Percentiles rank a stretch among this genome's conserved stretches.
Conservation (phyloP, 1,284 basidiomycete genomes). For the Schizophyllum amplum region DNA sequence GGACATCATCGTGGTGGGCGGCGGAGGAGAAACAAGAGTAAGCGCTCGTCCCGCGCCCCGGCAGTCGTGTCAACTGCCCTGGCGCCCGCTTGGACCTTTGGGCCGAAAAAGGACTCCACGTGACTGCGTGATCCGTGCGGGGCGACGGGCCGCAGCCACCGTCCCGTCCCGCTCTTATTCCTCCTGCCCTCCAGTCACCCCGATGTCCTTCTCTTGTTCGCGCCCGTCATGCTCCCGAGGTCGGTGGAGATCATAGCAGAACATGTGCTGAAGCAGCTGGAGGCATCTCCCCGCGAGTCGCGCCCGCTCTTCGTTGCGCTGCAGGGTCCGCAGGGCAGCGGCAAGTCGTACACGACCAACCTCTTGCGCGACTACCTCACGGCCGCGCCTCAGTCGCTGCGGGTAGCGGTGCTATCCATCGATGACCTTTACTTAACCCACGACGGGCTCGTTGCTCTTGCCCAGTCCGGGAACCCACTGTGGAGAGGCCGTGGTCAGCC, state of each 20-base stretch:
- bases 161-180: neutral
- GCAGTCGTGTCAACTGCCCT: too few species aligned
- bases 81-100: too few species aligned
- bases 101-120: neutral
- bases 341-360: constrained; percentile 68
- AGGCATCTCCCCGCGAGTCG: neutral
- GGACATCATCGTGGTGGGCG: constrained; percentile 34
- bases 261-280: neutral
- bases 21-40: neutral
- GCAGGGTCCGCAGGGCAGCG: constrained; percentile 84
- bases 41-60: neutral
- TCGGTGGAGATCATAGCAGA: neutral
- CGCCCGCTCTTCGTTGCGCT: constrained; percentile 67
- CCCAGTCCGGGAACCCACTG: constrained; percentile 47
- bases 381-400: constrained; percentile 33
- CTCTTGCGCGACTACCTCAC: constrained; percentile 44
- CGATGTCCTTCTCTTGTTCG: neutral
- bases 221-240: neutral
- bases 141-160: too few species aligned
- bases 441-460: constrained; percentile 43
- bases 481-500: constrained; percentile 78
- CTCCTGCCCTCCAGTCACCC: neutral
- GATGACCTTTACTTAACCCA: constrained; percentile 85
- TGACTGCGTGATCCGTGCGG: too few species aligned
- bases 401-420: constrained; percentile 64